These are phyloP conservation scores for Dictyophora rubrovolvata DNA, from an alignment of 768 basidiomycete species.

Conservation along the genomic window DNA sequence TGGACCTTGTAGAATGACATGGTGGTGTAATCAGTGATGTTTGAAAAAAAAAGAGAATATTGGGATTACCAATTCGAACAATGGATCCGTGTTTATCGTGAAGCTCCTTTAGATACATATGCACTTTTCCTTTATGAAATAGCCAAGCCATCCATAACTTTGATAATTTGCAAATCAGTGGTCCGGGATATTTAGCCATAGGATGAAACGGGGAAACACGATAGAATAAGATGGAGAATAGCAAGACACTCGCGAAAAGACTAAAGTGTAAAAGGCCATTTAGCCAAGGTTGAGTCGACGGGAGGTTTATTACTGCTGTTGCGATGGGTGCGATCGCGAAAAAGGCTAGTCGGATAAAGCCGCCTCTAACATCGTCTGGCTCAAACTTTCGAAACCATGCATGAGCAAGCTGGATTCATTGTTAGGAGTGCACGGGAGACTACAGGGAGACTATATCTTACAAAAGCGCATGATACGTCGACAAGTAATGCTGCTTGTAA, in stretches of 20 bases:
- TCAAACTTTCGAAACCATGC: background rate
- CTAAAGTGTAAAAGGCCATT: constrained; percentile 9
- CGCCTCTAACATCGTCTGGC: background rate
- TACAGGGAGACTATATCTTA: background rate
- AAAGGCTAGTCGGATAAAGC: background rate
- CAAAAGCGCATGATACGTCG: background rate
- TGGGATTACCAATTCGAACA: background rate
- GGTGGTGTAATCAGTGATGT: background rate
- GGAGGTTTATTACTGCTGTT: background rate
- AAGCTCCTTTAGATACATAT: constrained; percentile 18
- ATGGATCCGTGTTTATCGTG: background rate
- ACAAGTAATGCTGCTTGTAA: constrained; percentile 29
- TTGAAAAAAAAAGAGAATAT: background rate
- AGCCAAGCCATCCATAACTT: constrained; percentile 19
- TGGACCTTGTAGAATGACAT: constrained; percentile 20
- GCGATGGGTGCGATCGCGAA: background rate
- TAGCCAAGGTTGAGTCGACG: background rate
- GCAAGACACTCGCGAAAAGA: constrained; percentile 1
- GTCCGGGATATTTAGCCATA: constrained; percentile 28
- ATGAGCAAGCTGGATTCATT: background rate
- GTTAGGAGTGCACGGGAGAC: background rate
- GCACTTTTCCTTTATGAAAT: constrained; percentile 19
- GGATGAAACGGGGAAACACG: constrained; percentile 31
- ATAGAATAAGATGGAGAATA: constrained; percentile 23
- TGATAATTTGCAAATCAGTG: constrained; percentile 20